Base-by-base conservation (phyloP, 2,329 filamentous ascomycete species). In the Ampelomyces quisqualis region DNA sequence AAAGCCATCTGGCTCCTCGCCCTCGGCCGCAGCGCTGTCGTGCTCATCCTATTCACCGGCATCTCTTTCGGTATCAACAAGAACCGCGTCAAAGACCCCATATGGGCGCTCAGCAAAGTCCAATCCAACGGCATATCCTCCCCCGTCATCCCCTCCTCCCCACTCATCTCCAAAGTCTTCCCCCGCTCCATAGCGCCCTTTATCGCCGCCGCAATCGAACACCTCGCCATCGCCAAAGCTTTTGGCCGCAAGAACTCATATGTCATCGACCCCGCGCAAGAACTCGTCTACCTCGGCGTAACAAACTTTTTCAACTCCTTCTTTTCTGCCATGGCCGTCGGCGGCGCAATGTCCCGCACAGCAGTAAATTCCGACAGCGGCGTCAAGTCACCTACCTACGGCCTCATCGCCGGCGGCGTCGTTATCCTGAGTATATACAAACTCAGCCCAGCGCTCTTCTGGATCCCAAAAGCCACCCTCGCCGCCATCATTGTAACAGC, bases 401-500 rank as follows among this genome's bases (percentile, higher is more conserved):
- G 81, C 4, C 51, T 81, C 15, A 70, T 85, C 38, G 83, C 82
- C 0, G 76, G 80, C 2, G 79, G 74, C 4, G 78, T 82, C 33
- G 79, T 85, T 13, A 67, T 85, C 6, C 62, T 85, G 1, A 80
- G 76, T 14, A 76, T 85, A 18, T 85, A 80, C 55, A 74, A 80
- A 43, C 75, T 85, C 24, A 77, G 77, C 0, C 77, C 76, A 0
- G 77, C 78, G 0, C 71, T 86, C 0, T 84, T 81, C 65, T 86
- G 80, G 79, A 80, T 85, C n/a, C 82, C 82, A 1, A 82, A 83
- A 51, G 74, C 81, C 0, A 82, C 79, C 0, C 71, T 85, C 1
- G 76, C 82, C 1, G 82, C 81, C 2, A 83, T 85, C 45, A 84
- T 85, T 48, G 83, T 85, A 50, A 80, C 78, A 44, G 81, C 81